Evolutionary conservation across 257 asterid genomes (phyloP), one percentile per base, ranked within the genome.

Genomic region (Buddleja alternifolia): DNA sequence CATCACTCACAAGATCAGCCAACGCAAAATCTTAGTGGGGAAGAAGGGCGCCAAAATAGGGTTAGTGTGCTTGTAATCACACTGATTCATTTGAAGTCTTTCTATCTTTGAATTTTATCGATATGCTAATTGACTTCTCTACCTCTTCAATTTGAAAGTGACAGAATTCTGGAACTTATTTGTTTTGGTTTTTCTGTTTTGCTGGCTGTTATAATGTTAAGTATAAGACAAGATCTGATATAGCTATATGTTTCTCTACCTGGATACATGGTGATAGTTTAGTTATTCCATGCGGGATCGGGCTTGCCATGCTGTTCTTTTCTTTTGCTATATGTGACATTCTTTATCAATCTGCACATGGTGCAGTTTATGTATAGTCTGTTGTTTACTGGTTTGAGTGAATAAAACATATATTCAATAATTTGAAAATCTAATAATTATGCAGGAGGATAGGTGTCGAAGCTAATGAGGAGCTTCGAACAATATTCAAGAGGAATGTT

Each of bases 381-480:
- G 50, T 47, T 10, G 12, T 19, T 47, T 46, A 17, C 20, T 34
- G 32, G 4, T 11, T 44, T 60, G n/a, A n/a, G n/a, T n/a, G n/a
- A n/a, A n/a, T n/a, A n/a, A n/a, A n/a, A n/a, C n/a, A 29, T 1
- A 29, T 29, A 29, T 29, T 29, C 5, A 29, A 5, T 29, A 29
- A 29, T 29, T 29, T 29, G 34, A 1, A 29, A 1, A 5, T 29
- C 3, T 25, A 4, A 1, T 24, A 21, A 62, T 46, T n/a, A 9
- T 66, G 83, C 88, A 93, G 99, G 88, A 84, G 94, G 75, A 90
- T 93, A 17, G 99, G 99, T 3, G 48, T 90, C 0, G 99, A 93
- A 82, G 97, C 99, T 32, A 93, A 90, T 16, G 97, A 90, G 71
- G 99, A 93, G 87, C 85, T 93, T 50, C 76, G 96, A 62, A 67